Base-by-base conservation (phyloP, 768 basidiomycete genomes). In the Mycena venus region DNA sequence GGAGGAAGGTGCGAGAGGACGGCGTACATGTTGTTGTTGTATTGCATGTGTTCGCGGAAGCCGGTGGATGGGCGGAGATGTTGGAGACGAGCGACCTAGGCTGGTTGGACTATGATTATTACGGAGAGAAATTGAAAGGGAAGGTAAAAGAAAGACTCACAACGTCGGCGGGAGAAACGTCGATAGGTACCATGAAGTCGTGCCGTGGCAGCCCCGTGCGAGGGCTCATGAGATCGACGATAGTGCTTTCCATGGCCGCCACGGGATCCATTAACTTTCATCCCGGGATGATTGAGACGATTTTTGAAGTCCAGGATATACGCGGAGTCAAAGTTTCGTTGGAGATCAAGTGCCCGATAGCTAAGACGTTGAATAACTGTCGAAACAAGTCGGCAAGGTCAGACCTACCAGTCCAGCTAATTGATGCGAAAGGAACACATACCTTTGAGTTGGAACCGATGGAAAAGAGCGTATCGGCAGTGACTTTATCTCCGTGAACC, bases 361-460 rank as follows among this genome's bases (percentile, higher is more conserved):
- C 78, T 1, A 83, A 17, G 1, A 74, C 73, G 59, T 68, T 75
- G 60, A 82, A 83, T 7, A 83, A 73, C 81, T 84, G 31, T 15
- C 10, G 5, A n/a, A n/a, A 23, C 29, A 17, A 23, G 29, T 8
- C 6, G 14, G 17, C 29, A 36, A 4, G 21, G 2, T 34, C 8
- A 9, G 2, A 25, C 12, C n/a, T n/a, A n/a, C n/a, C n/a, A n/a
- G 14, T 2, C 4, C 9, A 17, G 1, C 11, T n/a, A n/a, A n/a
- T n/a, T n/a, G n/a, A n/a, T n/a, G n/a, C n/a, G n/a, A n/a, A n/a
- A n/a, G n/a, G 5, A 17, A 17, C 19, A 77, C 68, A 11, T 51
- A 81, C 80, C 78, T 82, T 82, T 7, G 82, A 82, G 59, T 81
- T 82, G 9, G 83, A 84, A 0, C 76, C 82, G n/a, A 84, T 80